Conservation (phyloP, 1,284 basidiomycete genomes). For the Garcileccinum viscosum region DNA sequence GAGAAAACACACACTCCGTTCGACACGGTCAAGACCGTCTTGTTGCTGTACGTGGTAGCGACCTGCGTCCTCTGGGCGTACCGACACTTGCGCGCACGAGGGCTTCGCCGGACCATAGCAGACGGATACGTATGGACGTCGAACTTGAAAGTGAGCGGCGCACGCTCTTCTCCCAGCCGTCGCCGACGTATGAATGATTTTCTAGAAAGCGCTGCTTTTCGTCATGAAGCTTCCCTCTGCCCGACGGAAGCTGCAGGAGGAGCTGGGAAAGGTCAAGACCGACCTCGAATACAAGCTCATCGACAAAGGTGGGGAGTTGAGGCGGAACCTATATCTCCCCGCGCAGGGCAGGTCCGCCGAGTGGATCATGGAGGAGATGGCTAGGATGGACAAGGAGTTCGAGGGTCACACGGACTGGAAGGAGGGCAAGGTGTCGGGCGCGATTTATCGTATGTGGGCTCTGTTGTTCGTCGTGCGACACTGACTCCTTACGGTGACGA, state of each 20-base stretch:
- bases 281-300: constrained; percentile 76
- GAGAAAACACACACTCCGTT: constrained; percentile 27
- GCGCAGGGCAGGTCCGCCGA: constrained; percentile 70
- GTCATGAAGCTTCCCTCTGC: constrained; percentile 73
- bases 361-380: constrained; percentile 84
- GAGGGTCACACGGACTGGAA: constrained; percentile 63
- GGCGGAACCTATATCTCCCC: constrained; percentile 73
- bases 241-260: constrained; percentile 68
- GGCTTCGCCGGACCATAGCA: constrained; percentile 54
- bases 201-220: constrained; percentile 61
- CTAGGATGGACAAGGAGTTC: constrained; percentile 72
- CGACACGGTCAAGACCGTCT: constrained; percentile 62
- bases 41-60: constrained; percentile 70
- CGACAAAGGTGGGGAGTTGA: constrained; percentile 63
- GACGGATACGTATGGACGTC: constrained; percentile 66
- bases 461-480: constrained; percentile 6
- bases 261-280: constrained; percentile 71
- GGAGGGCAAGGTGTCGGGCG: constrained; percentile 83
- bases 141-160: constrained; percentile 57
- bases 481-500: not conserved
- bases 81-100: constrained; percentile 80
- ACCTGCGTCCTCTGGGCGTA: constrained; percentile 57
- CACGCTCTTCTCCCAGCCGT: no score
- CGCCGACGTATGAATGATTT: not conserved
- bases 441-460: constrained; percentile 84